Conservation (phyloP, 2,329 filamentous ascomycete species). For the Alternaria triticina region DNA sequence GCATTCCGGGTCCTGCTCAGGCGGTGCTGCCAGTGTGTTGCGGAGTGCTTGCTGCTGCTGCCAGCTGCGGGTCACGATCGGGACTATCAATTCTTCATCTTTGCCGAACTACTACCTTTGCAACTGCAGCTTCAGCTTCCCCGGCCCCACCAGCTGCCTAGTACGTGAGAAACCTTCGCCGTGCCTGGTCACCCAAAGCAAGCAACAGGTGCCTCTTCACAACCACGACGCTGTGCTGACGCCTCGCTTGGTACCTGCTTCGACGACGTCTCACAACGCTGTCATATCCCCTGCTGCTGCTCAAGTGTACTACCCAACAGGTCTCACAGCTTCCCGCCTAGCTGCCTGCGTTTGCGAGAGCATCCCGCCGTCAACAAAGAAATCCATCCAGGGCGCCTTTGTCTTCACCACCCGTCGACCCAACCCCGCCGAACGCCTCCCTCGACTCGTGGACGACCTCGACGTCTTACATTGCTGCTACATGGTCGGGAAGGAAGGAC, state of each 20-base stretch:
- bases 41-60: background rate
- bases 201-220: conserved; percentile 22
- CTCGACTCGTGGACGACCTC: conserved; percentile 7
- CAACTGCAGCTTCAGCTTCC: conserved; percentile 33
- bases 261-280: conserved; percentile 39
- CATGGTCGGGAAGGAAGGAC: conserved; percentile 37
- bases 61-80: conserved; percentile 38
- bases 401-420: conserved; percentile 1
- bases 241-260: conserved; percentile 39
- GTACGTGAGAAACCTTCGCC: conserved; percentile 35
- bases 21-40: conserved; percentile 18
- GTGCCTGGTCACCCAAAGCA: conserved; percentile 30
- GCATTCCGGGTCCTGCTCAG: conserved; percentile 34
- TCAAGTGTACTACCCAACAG: conserved; percentile 29
- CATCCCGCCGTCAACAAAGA: conserved; percentile 21
- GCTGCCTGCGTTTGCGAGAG: conserved; percentile 30
- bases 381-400: conserved; percentile 31
- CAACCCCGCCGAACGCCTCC: conserved; percentile 20
- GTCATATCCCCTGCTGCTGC: conserved; percentile 30
- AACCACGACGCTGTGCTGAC: conserved; percentile 33
- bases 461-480: conserved; percentile 31
- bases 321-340: conserved; percentile 37
- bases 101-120: conserved; percentile 34
- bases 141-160: conserved; percentile 40
- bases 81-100: conserved; percentile 41